Conservation (phyloP, 495 filamentous ascomycete species). For the Aspergillus funiculosus region DNA sequence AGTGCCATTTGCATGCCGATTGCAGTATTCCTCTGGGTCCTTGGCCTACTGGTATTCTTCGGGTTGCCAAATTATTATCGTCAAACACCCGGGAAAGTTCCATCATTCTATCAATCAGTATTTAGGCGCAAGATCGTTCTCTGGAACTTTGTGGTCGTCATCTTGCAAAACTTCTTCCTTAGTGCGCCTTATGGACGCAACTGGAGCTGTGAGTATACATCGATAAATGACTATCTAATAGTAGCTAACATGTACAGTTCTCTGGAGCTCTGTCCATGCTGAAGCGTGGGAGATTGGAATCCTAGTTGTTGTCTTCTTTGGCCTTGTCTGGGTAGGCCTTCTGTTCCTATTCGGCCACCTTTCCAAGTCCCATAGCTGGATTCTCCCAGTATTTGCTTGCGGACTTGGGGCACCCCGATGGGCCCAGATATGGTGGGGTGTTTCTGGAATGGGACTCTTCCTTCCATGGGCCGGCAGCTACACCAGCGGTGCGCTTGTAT, state of each 20-base stretch:
- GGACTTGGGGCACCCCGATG: conserved; percentile 47
- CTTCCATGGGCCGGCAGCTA: conserved; percentile 47
- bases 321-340: conserved; percentile 38
- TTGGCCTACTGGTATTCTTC: conserved; percentile 40
- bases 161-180: conserved; percentile 46
- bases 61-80: conserved; percentile 48
- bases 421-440: conserved; percentile 51
- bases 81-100: conserved; percentile 61
- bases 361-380: conserved; percentile 45
- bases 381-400: conserved; percentile 46
- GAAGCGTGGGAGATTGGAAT: conserved; percentile 40
- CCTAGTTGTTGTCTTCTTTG: conserved; percentile 42
- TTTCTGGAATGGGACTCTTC: conserved; percentile 41
- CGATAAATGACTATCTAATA: background rate
- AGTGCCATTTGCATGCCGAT: conserved; percentile 43
- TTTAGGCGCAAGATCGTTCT: conserved; percentile 45
- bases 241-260: conserved; percentile 26
- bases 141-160: conserved; percentile 46
- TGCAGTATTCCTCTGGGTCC: conserved; percentile 36
- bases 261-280: conserved; percentile 46
- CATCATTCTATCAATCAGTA: conserved; percentile 48
- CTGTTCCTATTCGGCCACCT: conserved; percentile 37
- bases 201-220: conserved; percentile 39
- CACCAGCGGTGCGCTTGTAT: conserved; percentile 39
- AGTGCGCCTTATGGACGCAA: conserved; percentile 47